Evolutionary conservation across 108 stramenopile genomes (phyloP).

Genomic region (Aurantiochytrium sp.): DNA sequence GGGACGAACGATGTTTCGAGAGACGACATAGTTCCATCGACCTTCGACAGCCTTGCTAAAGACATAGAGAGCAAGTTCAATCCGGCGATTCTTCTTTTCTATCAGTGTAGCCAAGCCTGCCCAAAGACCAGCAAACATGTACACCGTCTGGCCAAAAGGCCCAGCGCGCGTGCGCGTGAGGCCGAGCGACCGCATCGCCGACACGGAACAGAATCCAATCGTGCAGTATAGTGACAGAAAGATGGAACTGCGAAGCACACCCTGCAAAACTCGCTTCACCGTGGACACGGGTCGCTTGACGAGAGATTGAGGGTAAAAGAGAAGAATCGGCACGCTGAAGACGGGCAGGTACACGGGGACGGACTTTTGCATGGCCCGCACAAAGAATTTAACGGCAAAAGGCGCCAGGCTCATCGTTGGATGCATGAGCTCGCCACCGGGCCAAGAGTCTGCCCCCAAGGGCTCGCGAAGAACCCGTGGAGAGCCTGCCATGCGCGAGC

Average conservation of each 20-base stretch:
- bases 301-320: background rate
- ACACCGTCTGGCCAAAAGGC: background rate
- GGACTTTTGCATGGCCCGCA: background rate
- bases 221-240: background rate
- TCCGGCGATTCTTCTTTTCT: background rate
- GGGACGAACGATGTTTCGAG: background rate
- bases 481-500: background rate
- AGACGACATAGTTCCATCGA: background rate
- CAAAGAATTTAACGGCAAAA: background rate
- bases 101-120: background rate
- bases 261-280: background rate
- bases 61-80: background rate
- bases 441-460: background rate
- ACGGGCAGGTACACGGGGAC: constrained; percentile 9
- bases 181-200: background rate
- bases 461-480: background rate
- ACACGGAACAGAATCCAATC: background rate
- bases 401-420: background rate
- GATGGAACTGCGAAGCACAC: background rate
- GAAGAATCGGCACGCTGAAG: background rate
- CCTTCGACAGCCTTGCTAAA: background rate
- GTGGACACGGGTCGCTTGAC: background rate
- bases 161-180: background rate
- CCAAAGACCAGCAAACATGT: background rate
- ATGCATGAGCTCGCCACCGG: background rate